Percentiles rank a stretch among this genome's conserved stretches.
phyloP scores from a whole-genome alignment of 495 filamentous ascomycete species.

The Glarea lozoyensis region DNA sequence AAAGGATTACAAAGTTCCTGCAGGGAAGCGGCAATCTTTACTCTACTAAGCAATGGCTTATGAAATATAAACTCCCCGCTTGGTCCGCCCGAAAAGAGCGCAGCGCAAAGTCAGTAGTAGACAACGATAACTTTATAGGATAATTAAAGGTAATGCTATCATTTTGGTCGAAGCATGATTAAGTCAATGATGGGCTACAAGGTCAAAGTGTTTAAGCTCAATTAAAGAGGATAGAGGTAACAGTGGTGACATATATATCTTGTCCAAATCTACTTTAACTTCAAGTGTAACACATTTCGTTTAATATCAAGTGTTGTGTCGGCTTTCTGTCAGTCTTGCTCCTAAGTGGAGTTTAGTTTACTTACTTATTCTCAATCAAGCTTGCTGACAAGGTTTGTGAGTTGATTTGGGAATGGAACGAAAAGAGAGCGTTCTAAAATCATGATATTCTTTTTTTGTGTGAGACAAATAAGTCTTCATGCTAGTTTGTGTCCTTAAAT shows the following conservation, averaged over 20 bases:
- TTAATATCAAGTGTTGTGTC: too few species aligned
- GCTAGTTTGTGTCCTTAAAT: too few species aligned
- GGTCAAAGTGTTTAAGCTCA: not conserved
- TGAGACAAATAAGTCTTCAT: too few species aligned
- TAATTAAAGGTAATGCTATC: not conserved
- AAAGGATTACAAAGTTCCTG: slow-evolving; percentile 5
- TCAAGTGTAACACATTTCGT: too few species aligned
- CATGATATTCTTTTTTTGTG: too few species aligned
- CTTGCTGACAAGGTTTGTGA: too few species aligned
- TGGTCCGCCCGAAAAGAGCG: not conserved
- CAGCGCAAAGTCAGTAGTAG: not conserved
- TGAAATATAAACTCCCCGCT: not conserved
- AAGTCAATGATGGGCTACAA: not conserved
- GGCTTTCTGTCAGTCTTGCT: too few species aligned
- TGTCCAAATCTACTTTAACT: not conserved
- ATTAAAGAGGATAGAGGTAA: not conserved
- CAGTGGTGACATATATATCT: not conserved
- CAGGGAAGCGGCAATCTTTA: slow-evolving; percentile 1
- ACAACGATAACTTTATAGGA: slow-evolving; percentile 6
- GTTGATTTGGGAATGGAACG: too few species aligned
- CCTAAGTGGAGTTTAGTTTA: too few species aligned
- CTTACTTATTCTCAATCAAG: too few species aligned
- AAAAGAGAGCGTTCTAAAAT: too few species aligned
- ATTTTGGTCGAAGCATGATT: not conserved
- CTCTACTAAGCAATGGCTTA: slow-evolving; percentile 5